These are phyloP conservation scores for Penicillium sp. DNA, from an alignment of 2,329 filamentous ascomycete genomes.

Conservation along the genomic window DNA sequence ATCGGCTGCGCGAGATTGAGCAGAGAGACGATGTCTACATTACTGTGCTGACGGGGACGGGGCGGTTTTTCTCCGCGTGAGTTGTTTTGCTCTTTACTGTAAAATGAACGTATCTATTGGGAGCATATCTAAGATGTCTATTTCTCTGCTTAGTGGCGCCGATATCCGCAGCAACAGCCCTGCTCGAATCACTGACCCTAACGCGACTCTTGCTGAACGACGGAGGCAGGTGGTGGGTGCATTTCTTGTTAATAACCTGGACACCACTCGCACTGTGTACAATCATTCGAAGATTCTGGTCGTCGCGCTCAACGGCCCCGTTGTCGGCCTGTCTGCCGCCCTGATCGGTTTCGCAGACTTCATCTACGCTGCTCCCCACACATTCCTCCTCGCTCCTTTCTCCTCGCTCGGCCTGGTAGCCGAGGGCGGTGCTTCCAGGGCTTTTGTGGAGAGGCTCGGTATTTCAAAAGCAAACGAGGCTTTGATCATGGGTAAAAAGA, in stretches of 20 bases:
- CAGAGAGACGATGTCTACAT: conserved; percentile 74
- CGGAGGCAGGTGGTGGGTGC: conserved; percentile 60
- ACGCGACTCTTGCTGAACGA: conserved; percentile 32
- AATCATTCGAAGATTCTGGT: conserved; percentile 91
- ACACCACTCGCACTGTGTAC: conserved; percentile 86
- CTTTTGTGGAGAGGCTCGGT: conserved; percentile 76
- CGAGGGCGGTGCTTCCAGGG: conserved; percentile 77
- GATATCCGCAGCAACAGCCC: conserved; percentile 22
- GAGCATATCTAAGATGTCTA: neutral
- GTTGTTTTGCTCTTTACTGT: conserved; percentile 3
- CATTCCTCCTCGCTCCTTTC: conserved; percentile 89
- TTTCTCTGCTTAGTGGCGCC: conserved; percentile 12
- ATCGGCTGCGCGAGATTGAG: conserved; percentile 72
- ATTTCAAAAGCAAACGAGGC: conserved; percentile 84
- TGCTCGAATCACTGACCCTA: conserved; percentile 12
- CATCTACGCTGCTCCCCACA: conserved; percentile 75
- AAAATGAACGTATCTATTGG: neutral
- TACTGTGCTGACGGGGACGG: conserved; percentile 78
- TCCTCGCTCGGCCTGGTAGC: conserved; percentile 79
- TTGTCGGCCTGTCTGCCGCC: conserved; percentile 81
- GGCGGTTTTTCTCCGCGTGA: conserved; percentile 82
- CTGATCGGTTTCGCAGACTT: conserved; percentile 83
- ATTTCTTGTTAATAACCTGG: conserved; percentile 83
- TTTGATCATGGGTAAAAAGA: conserved; percentile 80
- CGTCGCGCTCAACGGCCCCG: conserved; percentile 86